Base-by-base conservation (phyloP, 352 stramenopile species). In the Phytophthora aleatoria region DNA sequence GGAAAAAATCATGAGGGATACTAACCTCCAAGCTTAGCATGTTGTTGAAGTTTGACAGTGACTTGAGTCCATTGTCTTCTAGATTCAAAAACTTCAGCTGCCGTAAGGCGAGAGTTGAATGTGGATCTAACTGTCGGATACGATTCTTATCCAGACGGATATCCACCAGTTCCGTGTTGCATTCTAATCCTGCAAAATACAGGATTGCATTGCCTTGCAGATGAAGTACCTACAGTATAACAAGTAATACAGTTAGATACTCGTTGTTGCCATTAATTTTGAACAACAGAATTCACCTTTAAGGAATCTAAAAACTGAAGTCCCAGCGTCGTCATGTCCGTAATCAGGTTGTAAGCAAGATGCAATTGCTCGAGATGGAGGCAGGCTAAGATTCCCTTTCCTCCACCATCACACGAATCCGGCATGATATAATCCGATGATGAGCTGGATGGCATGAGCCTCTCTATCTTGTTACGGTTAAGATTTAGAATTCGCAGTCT, bases 131-230 rank as follows among this genome's bases (percentile, higher is more conserved):
- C 30, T 90, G 84, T 2, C 87, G 87, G 42, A 97, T 90, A 3
- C 83, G 79, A 74, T 97, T 97, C 52, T 90, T 94, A 57, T 89
- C 84, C 7, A 96, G 58, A 3, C 76, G 69, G 11, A 97, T 73
- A 36, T 96, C 88, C 3, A 84, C 62, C 4, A 97, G 59, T 30
- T 90, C 74, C 2, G 63, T 78, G 38, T 78, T 94, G 30, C 44
- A 73, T 28, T 90, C 81, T 6, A 97, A 52, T 0, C 83, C 89
- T 39, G 74, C 61, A 24, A 97, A 66, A 16, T 76, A 77, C 0
- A 81, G 71, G 51, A 97, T 94, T 27, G 86, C 74, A 36, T 97
- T 97, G 3, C 86, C 83, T 67, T 93, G 79, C 0, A 97, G 65
- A 57, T 90, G 75, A 24, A 97, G 67, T 2, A 90, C 67, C 84